A percentile compares a stretch with the other conserved stretches of the same genome.
Evolutionary conservation across 225 moss, liverwort and hornwort genomes (phyloP).

Genomic region (Climacium dendroides): DNA sequence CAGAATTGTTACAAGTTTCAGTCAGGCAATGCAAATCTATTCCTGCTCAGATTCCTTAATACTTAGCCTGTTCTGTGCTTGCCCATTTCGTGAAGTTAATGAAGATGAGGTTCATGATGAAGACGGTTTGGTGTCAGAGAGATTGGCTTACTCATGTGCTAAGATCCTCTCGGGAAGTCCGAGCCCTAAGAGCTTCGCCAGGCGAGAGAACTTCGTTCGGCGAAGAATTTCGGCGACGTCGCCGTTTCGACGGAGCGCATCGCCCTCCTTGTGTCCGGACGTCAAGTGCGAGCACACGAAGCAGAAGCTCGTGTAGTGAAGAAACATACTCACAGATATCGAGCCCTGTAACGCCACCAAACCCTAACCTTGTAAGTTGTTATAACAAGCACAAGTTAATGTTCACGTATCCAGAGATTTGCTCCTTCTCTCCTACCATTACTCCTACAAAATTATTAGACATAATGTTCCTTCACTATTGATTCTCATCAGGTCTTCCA

Average conservation of each 20-base stretch:
- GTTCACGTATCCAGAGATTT: background rate
- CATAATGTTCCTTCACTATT: background rate
- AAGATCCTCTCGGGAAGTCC: slow-evolving; percentile 67
- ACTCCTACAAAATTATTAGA: background rate
- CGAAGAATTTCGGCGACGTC: slow-evolving; percentile 79
- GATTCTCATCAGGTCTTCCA: background rate
- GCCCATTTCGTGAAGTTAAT: background rate
- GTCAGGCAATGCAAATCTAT: background rate
- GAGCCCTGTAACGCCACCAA: slow-evolving; percentile 40
- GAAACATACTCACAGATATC: slow-evolving; percentile 76
- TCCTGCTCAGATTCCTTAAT: background rate
- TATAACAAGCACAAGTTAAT: background rate
- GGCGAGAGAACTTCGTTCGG: slow-evolving; percentile 60
- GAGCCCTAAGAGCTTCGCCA: slow-evolving; percentile 39
- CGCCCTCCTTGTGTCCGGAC: slow-evolving; percentile 71
- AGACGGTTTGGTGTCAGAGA: background rate
- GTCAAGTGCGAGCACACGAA: slow-evolving; percentile 78
- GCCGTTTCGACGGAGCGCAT: slow-evolving; percentile 59
- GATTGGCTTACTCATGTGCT: slow-evolving; percentile 51
- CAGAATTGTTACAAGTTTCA: background rate
- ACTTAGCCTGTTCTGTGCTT: background rate
- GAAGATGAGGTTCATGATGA: background rate
- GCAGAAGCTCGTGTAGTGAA: slow-evolving; percentile 79
- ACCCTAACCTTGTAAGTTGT: background rate
- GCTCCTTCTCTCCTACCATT: background rate